Evolutionary conservation across 2,329 filamentous ascomycete species (phyloP).

Genomic region (Pseudogymnoascus sp.): DNA sequence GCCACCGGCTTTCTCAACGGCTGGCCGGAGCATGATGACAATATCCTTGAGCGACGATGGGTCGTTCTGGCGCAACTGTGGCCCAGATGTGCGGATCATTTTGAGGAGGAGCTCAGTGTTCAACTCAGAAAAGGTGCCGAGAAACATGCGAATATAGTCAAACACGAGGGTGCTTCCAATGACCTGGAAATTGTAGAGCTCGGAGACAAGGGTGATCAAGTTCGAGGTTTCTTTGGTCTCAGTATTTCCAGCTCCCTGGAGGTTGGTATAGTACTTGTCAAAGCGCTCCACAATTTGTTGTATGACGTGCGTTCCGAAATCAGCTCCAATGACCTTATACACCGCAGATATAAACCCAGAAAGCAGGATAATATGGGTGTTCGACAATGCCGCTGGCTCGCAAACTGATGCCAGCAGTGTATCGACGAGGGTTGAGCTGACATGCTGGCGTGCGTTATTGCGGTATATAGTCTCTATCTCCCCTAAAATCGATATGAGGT

Average conservation of each 20-base stretch:
- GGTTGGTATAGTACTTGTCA: conserved; percentile 50
- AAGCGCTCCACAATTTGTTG: conserved; percentile 72
- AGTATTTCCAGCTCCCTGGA: conserved; percentile 29
- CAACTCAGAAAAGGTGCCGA: conserved; percentile 67
- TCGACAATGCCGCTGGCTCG: conserved; percentile 68
- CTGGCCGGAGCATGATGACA: conserved; percentile 66
- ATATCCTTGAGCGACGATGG: conserved; percentile 84
- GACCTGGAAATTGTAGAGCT: conserved; percentile 89
- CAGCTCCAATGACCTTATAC: conserved; percentile 79
- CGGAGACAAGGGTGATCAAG: conserved; percentile 70
- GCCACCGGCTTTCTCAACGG: conserved; percentile 53
- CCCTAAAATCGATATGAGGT: conserved; percentile 72
- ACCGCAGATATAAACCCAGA: conserved; percentile 83
- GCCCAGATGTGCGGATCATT: conserved; percentile 73
- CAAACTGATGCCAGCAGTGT: conserved; percentile 71
- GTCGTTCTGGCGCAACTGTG: conserved; percentile 80
- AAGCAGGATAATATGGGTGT: conserved; percentile 84
- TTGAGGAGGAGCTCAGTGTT: conserved; percentile 85
- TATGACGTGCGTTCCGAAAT: conserved; percentile 81
- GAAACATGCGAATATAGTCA: conserved; percentile 76
- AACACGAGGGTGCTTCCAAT: conserved; percentile 77
- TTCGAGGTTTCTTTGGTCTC: conserved; percentile 60
- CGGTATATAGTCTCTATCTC: conserved; percentile 80
- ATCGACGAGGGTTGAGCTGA: conserved; percentile 72
- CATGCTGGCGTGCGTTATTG: conserved; percentile 76